Evolutionary conservation across 2,329 filamentous ascomycete species (phyloP).

Genomic region (Pseudogymnoascus sp.): DNA sequence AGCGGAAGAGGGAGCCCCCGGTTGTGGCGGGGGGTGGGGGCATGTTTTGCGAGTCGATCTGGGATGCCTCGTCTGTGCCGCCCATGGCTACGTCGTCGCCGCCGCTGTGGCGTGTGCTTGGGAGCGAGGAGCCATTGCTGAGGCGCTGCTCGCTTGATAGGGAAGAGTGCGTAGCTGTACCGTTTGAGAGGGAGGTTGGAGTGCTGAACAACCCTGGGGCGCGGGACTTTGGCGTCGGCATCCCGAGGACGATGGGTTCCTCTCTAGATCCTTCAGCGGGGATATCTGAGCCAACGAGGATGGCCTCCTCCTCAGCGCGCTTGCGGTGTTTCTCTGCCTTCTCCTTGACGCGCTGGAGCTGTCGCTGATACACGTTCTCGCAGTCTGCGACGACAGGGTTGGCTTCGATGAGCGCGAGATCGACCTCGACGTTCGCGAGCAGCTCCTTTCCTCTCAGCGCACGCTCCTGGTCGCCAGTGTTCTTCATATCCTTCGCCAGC

Average conservation of each 20-base stretch:
- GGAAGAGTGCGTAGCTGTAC: conserved; percentile 36
- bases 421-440: conserved; percentile 86
- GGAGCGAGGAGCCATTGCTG: conserved; percentile 50
- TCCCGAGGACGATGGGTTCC: conserved; percentile 49
- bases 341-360: conserved; percentile 55
- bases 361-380: conserved; percentile 70
- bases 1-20: not conserved
- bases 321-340: conserved; percentile 55
- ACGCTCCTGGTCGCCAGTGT: conserved; percentile 72
- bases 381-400: conserved; percentile 65
- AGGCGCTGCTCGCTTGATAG: conserved; percentile 25
- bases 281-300: conserved; percentile 11
- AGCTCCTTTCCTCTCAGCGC: conserved; percentile 86
- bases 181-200: conserved; percentile 52
- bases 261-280: not conserved
- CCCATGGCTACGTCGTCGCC: conserved; percentile 54
- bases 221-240: conserved; percentile 48
- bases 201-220: conserved; percentile 27
- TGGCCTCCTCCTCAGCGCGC: conserved; percentile 17
- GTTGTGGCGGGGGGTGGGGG: conserved; percentile 30
- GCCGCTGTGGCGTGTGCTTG: conserved; percentile 17
- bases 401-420: conserved; percentile 69
- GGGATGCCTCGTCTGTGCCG: conserved; percentile 37
- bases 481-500: conserved; percentile 76
- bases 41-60: conserved; percentile 6